Percentiles rank a stretch among this genome's conserved stretches.
Conservation (phyloP, 768 basidiomycete genomes). For the Boletus subparvulus region DNA sequence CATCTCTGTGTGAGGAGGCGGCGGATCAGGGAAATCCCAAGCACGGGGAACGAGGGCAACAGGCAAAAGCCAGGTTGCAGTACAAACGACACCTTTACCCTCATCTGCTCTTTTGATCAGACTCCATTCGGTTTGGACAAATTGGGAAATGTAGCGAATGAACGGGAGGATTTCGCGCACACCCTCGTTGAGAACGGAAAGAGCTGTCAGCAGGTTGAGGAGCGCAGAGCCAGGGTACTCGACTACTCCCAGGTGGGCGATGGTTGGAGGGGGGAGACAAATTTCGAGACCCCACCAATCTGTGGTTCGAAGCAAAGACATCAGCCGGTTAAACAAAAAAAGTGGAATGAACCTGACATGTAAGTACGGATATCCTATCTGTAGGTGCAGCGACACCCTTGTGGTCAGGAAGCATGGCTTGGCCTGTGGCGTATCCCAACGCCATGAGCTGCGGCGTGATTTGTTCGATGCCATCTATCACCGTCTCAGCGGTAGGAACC, state of each 20-base stretch:
- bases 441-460: conserved; percentile 79
- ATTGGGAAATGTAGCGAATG: conserved; percentile 79
- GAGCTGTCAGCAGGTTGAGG: conserved; percentile 73
- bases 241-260: conserved; percentile 62
- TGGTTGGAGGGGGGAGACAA: conserved; percentile 67
- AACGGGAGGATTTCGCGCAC: conserved; percentile 83
- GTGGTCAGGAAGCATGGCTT: conserved; percentile 64
- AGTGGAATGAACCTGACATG: conserved; percentile 53
- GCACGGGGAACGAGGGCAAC: conserved; percentile 74
- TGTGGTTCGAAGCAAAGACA: conserved; percentile 26
- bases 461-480: conserved; percentile 64
- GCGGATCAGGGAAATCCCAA: conserved; percentile 68
- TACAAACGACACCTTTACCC: conserved; percentile 81
- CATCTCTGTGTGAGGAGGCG: conserved; percentile 31
- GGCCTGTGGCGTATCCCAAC: conserved; percentile 73
- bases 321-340: conserved; percentile 4
- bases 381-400: conserved; percentile 67
- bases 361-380: conserved; percentile 75
- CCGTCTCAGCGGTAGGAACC: conserved; percentile 70
- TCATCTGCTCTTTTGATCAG: conserved; percentile 60
- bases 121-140: conserved; percentile 72
- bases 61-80: conserved; percentile 89
- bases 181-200: conserved; percentile 68
- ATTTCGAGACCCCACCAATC: conserved; percentile 93
- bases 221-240: conserved; percentile 54